Conservation (phyloP, 441 rosid species). For the Gossypium schwendimanii region DNA sequence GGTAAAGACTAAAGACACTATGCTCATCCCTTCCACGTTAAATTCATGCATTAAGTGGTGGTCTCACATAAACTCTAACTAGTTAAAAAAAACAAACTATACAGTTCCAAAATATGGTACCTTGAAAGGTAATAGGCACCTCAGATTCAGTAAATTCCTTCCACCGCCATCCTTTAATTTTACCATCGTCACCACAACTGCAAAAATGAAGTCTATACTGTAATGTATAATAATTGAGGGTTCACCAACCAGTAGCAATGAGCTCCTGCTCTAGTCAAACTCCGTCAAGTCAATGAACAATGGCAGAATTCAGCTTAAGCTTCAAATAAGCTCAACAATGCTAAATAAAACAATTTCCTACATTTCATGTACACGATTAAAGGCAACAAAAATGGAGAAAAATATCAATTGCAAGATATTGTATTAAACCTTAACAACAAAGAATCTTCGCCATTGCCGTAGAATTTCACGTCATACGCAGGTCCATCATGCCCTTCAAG, state of each 20-base stretch:
- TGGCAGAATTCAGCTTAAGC: not conserved
- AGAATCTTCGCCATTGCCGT: constrained; percentile 55
- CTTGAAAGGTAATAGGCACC: constrained; percentile 37
- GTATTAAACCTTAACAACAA: constrained; percentile 61
- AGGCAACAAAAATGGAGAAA: not conserved
- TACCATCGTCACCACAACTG: constrained; percentile 96
- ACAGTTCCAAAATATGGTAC: constrained; percentile 22
- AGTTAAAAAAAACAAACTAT: not conserved
- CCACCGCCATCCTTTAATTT: constrained; percentile 89
- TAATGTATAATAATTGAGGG: not conserved
- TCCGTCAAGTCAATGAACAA: not conserved
- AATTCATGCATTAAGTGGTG: not conserved
- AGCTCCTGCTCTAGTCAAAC: not conserved
- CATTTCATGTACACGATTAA: not conserved
- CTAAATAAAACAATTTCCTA: not conserved
- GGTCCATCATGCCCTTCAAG: constrained; percentile 79
- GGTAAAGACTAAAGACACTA: not conserved
- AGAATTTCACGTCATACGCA: constrained; percentile 81
- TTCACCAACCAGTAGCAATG: not conserved
- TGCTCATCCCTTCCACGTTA: not conserved
- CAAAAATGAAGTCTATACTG: not conserved
- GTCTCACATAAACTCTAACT: not conserved
- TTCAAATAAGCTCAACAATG: not conserved
- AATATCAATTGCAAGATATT: not conserved
- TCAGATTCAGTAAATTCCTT: constrained; percentile 42